A percentile compares a stretch with the other conserved stretches of the same genome.
These are phyloP conservation scores for Ganoderma meredithae DNA, from an alignment of 1,284 basidiomycete genomes.

Conservation along the genomic window DNA sequence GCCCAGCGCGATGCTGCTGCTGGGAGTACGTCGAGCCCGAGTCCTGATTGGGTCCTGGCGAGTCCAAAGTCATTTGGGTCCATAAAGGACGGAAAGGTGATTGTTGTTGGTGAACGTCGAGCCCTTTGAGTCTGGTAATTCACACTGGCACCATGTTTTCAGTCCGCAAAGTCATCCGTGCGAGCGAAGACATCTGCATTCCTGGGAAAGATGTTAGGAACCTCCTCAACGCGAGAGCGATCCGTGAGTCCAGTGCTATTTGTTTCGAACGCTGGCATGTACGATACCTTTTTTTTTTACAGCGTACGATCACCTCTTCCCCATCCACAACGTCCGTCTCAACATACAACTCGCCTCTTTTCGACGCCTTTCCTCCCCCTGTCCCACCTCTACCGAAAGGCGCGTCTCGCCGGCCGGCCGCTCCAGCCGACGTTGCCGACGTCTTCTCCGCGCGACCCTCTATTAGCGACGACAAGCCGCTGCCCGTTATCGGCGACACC, in stretches of 20 bases:
- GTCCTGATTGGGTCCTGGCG: conserved; percentile 60
- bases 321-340: conserved; percentile 45
- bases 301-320: conserved; percentile 55
- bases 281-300: conserved; percentile 30
- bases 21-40: conserved; percentile 41
- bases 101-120: conserved; percentile 43
- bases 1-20: conserved; percentile 25
- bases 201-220: conserved; percentile 77
- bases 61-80: conserved; percentile 43
- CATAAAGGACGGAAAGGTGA: conserved; percentile 53
- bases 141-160: conserved; percentile 13
- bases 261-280: conserved; percentile 14
- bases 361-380: conserved; percentile 66
- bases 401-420: conserved; percentile 39
- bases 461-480: conserved; percentile 56
- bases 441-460: conserved; percentile 50
- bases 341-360: conserved; percentile 46
- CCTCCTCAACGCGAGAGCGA: conserved; percentile 68
- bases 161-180: conserved; percentile 68
- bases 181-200: conserved; percentile 80
- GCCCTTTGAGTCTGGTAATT: conserved; percentile 1
- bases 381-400: conserved; percentile 74
- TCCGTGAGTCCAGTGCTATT: conserved; percentile 56
- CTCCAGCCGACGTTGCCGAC: conserved; percentile 59
- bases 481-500: conserved; percentile 60